phyloP scores from a whole-genome alignment of 768 basidiomycete genomes.

The Kondoa subrosea region DNA sequence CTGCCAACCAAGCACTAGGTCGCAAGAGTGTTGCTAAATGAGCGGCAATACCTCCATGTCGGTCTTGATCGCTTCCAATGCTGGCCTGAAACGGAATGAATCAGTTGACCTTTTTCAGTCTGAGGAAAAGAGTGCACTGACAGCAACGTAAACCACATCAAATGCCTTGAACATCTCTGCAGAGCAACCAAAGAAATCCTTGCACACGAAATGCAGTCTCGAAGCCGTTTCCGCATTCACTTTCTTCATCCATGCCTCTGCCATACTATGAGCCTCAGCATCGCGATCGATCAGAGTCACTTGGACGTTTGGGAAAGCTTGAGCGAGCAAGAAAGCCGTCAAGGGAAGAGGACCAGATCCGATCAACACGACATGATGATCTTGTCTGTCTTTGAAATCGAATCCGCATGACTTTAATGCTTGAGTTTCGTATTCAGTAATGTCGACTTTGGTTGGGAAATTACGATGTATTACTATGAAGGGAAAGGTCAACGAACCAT shows the following conservation, averaged over 20 bases:
- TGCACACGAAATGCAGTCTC: background rate
- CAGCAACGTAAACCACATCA: background rate
- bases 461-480: too few species aligned
- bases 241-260: background rate
- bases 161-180: background rate
- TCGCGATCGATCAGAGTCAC: background rate
- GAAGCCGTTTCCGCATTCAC: background rate
- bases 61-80: background rate
- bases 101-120: background rate
- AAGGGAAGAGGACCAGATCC: background rate
- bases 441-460: too few species aligned
- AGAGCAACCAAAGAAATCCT: background rate
- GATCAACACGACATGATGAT: background rate
- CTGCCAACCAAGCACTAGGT: background rate
- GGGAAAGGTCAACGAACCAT: background rate
- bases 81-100: background rate
- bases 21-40: background rate
- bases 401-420: background rate
- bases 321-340: background rate
- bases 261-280: background rate
- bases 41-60: background rate
- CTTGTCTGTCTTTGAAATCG: background rate
- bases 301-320: background rate
- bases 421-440: background rate
- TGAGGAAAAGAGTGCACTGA: background rate